phyloP scores from a whole-genome alignment of 1,284 basidiomycete species.

The Tremellales sp. region DNA sequence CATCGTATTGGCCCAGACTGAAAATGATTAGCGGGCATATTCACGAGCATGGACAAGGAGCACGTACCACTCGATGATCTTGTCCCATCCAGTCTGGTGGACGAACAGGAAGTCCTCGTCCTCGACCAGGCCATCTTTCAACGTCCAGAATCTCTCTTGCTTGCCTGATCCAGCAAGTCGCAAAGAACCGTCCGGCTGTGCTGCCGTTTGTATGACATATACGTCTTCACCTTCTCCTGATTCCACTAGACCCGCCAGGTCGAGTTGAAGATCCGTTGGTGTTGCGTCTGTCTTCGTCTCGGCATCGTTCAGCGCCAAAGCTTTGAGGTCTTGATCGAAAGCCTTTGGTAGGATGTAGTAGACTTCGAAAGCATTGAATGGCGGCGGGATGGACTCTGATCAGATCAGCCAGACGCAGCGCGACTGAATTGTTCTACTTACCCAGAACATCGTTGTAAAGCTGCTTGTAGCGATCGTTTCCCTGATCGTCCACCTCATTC shows the following conservation, averaged over 20 bases:
- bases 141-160: conserved; percentile 31
- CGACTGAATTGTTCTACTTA: conserved; percentile 7
- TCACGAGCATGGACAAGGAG: conserved; percentile 7
- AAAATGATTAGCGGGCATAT: conserved; percentile 47
- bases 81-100: conserved; percentile 66
- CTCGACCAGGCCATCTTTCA: conserved; percentile 54
- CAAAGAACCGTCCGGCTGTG: conserved; percentile 3
- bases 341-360: conserved; percentile 41
- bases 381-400: conserved; percentile 30
- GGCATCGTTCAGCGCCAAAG: conserved; percentile 21
- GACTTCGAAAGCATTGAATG: conserved; percentile 23
- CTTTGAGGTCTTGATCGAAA: conserved; percentile 26
- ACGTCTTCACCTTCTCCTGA: conserved; percentile 18
- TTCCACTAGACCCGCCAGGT: conserved; percentile 23
- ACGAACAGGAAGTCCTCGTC: conserved; percentile 74
- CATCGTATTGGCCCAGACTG: conserved; percentile 30
- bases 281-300: conserved; percentile 6
- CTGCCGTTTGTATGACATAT: conserved; percentile 18
- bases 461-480: conserved; percentile 12
- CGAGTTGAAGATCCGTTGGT: conserved; percentile 12
- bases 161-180: conserved; percentile 5
- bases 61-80: conserved; percentile 63
- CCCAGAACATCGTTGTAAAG: conserved; percentile 22
- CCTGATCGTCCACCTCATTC: conserved; percentile 12
- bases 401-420: background rate